These are phyloP conservation scores for Dendrothele bispora DNA, from an alignment of 768 basidiomycete genomes.

Conservation along the genomic window DNA sequence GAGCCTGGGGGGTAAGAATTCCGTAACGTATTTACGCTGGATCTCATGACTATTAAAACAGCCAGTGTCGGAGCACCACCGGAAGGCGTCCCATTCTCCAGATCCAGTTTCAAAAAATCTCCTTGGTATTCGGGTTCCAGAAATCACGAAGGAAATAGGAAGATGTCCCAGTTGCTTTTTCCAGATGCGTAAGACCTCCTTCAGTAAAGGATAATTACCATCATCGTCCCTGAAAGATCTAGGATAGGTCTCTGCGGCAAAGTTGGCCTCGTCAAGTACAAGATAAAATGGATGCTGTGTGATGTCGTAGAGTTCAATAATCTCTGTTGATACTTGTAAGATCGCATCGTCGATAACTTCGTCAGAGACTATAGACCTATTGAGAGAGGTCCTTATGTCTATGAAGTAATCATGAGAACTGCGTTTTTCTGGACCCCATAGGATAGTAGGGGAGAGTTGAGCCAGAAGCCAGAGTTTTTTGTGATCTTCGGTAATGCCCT, in stretches of 20 bases:
- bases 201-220: constrained; percentile 5
- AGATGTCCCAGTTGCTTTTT: background rate
- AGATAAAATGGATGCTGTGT: constrained; percentile 6
- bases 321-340: background rate
- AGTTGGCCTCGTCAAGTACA: constrained; percentile 6
- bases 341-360: background rate
- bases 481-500: background rate
- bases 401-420: too few species aligned
- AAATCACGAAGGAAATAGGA: background rate
- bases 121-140: constrained; percentile 3
- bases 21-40: constrained; percentile 1
- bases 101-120: background rate
- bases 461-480: constrained; percentile 1
- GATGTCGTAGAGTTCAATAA: background rate
- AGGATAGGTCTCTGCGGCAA: background rate
- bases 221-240: background rate
- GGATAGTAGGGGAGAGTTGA: constrained; percentile 2
- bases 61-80: constrained; percentile 9
- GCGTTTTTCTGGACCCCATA: too few species aligned
- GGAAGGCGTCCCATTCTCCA: constrained; percentile 6
- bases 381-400: too few species aligned
- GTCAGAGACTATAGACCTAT: background rate
- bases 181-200: constrained; percentile 4
- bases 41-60: constrained; percentile 2
- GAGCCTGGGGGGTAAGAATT: constrained; percentile 8